phyloP scores from a whole-genome alignment of 805 yeast genomes.

The Hanseniaspora singularis region DNA sequence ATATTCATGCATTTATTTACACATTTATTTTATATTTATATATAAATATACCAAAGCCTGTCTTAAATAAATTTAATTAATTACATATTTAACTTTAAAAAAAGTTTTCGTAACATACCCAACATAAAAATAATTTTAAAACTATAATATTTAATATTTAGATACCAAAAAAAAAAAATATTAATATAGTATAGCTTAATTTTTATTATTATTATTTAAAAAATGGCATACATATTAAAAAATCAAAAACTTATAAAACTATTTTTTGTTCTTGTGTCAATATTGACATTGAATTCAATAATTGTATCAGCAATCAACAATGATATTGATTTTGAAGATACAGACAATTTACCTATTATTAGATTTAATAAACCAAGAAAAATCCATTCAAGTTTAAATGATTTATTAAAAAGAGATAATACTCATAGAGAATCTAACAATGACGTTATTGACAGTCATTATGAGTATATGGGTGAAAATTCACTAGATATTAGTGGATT shows the following conservation, averaged over 20 bases:
- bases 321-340: conserved; percentile 10
- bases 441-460: conserved; percentile 6
- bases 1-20: no score
- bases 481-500: background rate
- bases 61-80: no score
- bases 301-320: conserved; percentile 10
- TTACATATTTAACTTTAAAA: no score
- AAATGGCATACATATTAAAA: background rate
- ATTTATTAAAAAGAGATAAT: background rate
- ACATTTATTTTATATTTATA: no score
- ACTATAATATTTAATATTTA: no score
- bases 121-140: no score
- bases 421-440: background rate
- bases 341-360: conserved; percentile 10
- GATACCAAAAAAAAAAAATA: no score
- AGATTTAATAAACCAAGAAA: conserved; percentile 4
- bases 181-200: no score
- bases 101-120: no score
- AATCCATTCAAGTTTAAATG: background rate
- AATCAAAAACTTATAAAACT: background rate
- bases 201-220: no score
- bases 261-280: background rate
- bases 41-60: no score
- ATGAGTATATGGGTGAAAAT: background rate
- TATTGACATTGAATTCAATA: background rate